Conservation (phyloP, 2,329 filamentous ascomycete species). For the Fusarium odoratissimum region DNA sequence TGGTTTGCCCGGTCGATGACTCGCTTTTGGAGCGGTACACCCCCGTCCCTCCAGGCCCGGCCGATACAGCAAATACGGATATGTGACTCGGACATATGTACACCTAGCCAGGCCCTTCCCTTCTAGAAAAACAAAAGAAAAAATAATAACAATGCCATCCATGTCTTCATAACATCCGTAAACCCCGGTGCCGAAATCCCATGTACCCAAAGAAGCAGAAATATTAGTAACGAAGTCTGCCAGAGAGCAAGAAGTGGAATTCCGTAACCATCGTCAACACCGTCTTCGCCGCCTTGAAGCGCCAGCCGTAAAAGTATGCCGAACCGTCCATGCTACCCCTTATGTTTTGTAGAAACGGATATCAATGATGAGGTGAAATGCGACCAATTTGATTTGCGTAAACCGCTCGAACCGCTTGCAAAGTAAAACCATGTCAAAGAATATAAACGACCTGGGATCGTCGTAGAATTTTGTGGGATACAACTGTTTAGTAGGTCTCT, state of each 20-base stretch:
- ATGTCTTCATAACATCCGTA: constrained; percentile 48
- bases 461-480: constrained; percentile 10
- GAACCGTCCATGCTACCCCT: constrained; percentile 33
- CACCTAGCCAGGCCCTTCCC: constrained; percentile 16
- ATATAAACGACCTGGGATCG: constrained; percentile 27
- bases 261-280: constrained; percentile 49
- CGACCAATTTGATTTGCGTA: constrained; percentile 34
- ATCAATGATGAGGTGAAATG: constrained; percentile 38
- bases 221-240: constrained; percentile 41
- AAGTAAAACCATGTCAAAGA: constrained; percentile 39
- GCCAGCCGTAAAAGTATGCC: constrained; percentile 46
- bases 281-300: constrained; percentile 41
- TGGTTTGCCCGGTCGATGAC: constrained; percentile 32
- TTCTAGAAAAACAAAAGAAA: constrained; percentile 28
- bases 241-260: constrained; percentile 42
- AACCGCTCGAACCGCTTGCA: constrained; percentile 39
- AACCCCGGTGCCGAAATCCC: constrained; percentile 43
- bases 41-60: constrained; percentile 33
- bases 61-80: constrained; percentile 6
- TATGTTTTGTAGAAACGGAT: constrained; percentile 38
- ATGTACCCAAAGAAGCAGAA: constrained; percentile 43
- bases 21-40: constrained; percentile 38
- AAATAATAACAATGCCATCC: constrained; percentile 45
- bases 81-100: constrained; percentile 16
- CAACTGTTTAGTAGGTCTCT: constrained; percentile 61